These are phyloP conservation scores for Geoglossum cookeanum DNA, from an alignment of 2,329 filamentous ascomycete genomes.

Conservation along the genomic window DNA sequence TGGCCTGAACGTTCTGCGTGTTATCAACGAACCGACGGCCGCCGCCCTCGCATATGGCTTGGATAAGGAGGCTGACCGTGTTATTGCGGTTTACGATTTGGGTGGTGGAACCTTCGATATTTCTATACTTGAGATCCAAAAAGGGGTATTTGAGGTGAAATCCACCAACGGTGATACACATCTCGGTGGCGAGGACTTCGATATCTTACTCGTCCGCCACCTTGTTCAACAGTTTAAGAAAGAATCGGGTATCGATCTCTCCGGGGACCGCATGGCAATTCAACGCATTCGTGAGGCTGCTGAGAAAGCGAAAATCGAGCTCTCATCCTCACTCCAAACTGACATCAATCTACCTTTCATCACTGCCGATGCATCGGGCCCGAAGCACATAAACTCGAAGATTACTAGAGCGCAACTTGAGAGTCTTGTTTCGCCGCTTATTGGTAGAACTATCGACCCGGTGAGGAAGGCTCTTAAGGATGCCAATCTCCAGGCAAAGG, in stretches of 20 bases:
- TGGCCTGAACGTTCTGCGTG: conserved; percentile 89
- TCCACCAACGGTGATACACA: conserved; percentile 98
- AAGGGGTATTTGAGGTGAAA: conserved; percentile 97
- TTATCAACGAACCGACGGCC: conserved; percentile 94
- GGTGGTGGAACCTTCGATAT: conserved; percentile 99
- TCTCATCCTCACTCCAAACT: conserved; percentile 85
- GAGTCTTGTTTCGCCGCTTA: conserved; percentile 76
- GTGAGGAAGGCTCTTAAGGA: conserved; percentile 96
- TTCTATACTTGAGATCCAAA: conserved; percentile 90
- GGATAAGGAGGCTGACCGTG: conserved; percentile 77
- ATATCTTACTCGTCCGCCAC: conserved; percentile 85
- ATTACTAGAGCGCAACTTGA: conserved; percentile 84
- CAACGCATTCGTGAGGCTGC: conserved; percentile 97
- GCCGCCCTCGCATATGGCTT: conserved; percentile 90
- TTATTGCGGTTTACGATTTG: conserved; percentile 93
- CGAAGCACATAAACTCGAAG: conserved; percentile 97
- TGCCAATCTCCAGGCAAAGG: conserved; percentile 73
- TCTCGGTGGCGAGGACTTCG: conserved; percentile 95
- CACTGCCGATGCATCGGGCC: conserved; percentile 83
- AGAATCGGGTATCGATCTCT: conserved; percentile 78
- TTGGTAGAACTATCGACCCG: conserved; percentile 70
- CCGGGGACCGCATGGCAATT: conserved; percentile 89
- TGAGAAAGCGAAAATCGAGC: conserved; percentile 98
- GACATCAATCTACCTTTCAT: conserved; percentile 99
- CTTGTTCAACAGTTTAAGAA: conserved; percentile 94